Evolutionary conservation across 495 filamentous ascomycete species (phyloP), one percentile per base, ranked within the genome.

Genomic region (Talaromyces proteolyticus): DNA sequence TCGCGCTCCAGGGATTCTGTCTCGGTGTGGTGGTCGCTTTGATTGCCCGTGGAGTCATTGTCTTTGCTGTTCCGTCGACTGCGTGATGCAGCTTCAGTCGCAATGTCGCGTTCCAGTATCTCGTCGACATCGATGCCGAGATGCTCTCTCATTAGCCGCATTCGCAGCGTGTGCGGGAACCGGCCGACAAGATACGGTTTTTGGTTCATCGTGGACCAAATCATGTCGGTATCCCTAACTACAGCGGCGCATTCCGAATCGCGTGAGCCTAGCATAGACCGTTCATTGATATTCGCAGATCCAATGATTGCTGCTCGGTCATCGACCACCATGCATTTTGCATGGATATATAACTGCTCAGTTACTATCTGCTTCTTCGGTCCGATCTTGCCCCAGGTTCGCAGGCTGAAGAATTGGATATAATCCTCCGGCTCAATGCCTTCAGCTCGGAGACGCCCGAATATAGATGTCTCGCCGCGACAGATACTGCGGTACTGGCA

Each of bases 251-350:
- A 85, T 62, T 99, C 93, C 1, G 90, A 95, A 65, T 99, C 93
- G 53, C 94, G 77, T 16, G 79, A 81, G 29, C 93, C 93, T 18
- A 95, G 61, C 90, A 99, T 92, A 11, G 91, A 96, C 23, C 93
- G 86, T 62, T 99, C 93, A 59, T 99, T 99, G 72, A 99, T 99
- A 61, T 99, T 99, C 22, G 93, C 94, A 36, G 91, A 96, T 16
- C 93, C 93, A 58, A 99, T 99, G 49, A 99, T 85, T 19, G 85
- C 92, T 55, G 91, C 81, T 25, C 91, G 80, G 59, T 99, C 93
- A 65, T 99, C 93, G 3, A 96, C 93, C 50, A 99, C 78, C 80
- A 97, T 96, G 56, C 85, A 90, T 61, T 99, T 99, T 41, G 93
- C 93, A 56, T 99, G 93, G 42, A 99, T 97, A 57, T 99, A 99